A percentile compares a stretch with the other conserved stretches of the same genome.
Evolutionary conservation across 805 yeast species (phyloP).

Genomic region (Kuraishia hungarica): DNA sequence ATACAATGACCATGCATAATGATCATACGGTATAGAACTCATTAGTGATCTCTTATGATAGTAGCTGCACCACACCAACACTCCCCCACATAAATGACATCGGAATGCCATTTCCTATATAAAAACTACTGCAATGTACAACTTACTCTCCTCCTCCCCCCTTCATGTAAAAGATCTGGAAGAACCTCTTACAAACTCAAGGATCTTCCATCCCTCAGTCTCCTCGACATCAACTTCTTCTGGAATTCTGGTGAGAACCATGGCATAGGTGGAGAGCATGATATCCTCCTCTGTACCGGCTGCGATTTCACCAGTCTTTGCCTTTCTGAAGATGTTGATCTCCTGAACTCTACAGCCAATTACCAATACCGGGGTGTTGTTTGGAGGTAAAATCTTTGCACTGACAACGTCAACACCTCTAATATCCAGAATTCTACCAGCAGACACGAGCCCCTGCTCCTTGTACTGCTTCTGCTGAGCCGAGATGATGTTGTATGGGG

Average conservation of each 20-base stretch:
- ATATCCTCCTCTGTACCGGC: slow-evolving; percentile 96
- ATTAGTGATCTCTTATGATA: too few species aligned
- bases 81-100: too few species aligned
- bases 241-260: slow-evolving; percentile 89
- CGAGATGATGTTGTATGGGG: slow-evolving; percentile 90
- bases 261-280: slow-evolving; percentile 86
- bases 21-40: too few species aligned
- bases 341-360: slow-evolving; percentile 97
- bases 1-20: too few species aligned
- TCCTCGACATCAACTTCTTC: slow-evolving; percentile 84
- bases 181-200: slow-evolving; percentile 92
- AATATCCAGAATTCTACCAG: slow-evolving; percentile 85
- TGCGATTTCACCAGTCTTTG: slow-evolving; percentile 87
- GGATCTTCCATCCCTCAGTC: slow-evolving; percentile 95
- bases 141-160: slow-evolving; percentile 2
- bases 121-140: neutral
- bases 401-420: slow-evolving; percentile 91
- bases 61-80: too few species aligned
- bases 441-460: slow-evolving; percentile 87
- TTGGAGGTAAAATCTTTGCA: slow-evolving; percentile 82
- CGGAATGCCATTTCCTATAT: too few species aligned
- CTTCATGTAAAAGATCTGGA: slow-evolving; percentile 67
- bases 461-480: slow-evolving; percentile 88
- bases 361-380: slow-evolving; percentile 86
- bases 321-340: slow-evolving; percentile 78